A percentile compares a stretch with the other conserved stretches of the same genome.
These are phyloP conservation scores for Bipolaris sorokiniana DNA, from an alignment of 2,329 filamentous ascomycete genomes.

Conservation along the genomic window DNA sequence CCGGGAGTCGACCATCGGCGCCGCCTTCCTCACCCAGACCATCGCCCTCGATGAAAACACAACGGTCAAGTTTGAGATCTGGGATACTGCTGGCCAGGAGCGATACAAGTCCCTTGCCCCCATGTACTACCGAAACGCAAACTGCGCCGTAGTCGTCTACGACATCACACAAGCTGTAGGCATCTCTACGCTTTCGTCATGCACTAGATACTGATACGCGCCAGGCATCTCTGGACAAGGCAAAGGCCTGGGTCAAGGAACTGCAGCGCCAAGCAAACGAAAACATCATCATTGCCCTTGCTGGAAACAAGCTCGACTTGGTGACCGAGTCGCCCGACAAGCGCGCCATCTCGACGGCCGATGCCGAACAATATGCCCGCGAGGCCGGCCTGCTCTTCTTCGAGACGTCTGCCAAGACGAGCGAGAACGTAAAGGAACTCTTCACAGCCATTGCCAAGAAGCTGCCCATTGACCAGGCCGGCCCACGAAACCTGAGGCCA, in stretches of 20 bases:
- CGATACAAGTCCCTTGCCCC: constrained; percentile 98
- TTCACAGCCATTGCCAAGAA: constrained; percentile 99
- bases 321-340: constrained; percentile 95
- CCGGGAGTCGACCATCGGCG: constrained; percentile 96
- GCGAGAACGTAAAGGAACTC: constrained; percentile 92
- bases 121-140: constrained; percentile 99
- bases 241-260: constrained; percentile 99
- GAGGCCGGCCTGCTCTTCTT: constrained; percentile 97
- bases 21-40: constrained; percentile 97
- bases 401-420: constrained; percentile 96
- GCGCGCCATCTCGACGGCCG: constrained; percentile 84
- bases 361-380: constrained; percentile 92
- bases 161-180: constrained; percentile 98
- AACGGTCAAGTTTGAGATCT: constrained; percentile 99
- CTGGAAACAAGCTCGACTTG: constrained; percentile 92
- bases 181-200: constrained; percentile 22
- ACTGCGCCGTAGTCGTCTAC: constrained; percentile 98
- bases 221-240: constrained; percentile 95
- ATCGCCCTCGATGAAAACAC: constrained; percentile 98
- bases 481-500: constrained; percentile 80
- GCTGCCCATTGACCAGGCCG: constrained; percentile 91
- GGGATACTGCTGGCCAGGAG: constrained; percentile 90
- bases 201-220: constrained; percentile 28
- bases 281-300: constrained; percentile 98
- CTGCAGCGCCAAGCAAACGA: constrained; percentile 98